Evolutionary conservation across 2,329 filamentous ascomycete species (phyloP), one percentile per base, ranked within the genome.

Genomic region (Penicillium glabrum): DNA sequence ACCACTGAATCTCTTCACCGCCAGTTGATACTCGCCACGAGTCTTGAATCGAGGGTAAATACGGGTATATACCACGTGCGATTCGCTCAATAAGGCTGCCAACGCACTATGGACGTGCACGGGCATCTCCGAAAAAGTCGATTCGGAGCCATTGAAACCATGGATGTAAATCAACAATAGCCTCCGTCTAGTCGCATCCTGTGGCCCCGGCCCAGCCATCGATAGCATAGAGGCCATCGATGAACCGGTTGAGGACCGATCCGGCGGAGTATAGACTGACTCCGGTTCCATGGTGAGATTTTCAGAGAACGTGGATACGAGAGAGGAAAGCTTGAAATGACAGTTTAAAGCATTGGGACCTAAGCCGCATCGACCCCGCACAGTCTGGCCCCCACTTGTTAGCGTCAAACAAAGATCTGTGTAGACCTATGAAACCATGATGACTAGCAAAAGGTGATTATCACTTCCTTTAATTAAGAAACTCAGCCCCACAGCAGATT

Each of bases 111-210:
- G 93, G 4, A 96, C 84, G 76, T 96, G 91, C 8, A 89, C 89
- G 0, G 93, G 93, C 66, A 97, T 96, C 45, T 89, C 90, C 60
- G 87, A 85, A 70, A 97, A 97, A 56, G 90, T 96, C 31, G 89
- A 89, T 72, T 95, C 90, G 58, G 90, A 89, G 51, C 93, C 92
- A 82, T 95, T 89, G 76, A 96, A 96, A 59, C 93, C 92, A 77
- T 96, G 93, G 54, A 96, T 86, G 71, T 92, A 96, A 52, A 96
- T 79, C 23, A 96, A 71, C 1, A 97, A 81, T 24, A 97, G 79
- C 26, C 80, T 39, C 10, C 51, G 50, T 43, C 33, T 41, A 16
- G 33, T 50, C 26, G 33, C 41, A 10, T 44, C 54, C 46, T 46
- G 43, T 10, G 45, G 53, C 19, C 46, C 52, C 4, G 54, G 57